Evolutionary conservation across 2,329 filamentous ascomycete species (phyloP), one percentile per base, ranked within the genome.

Genomic region (Monosporascus sp.): DNA sequence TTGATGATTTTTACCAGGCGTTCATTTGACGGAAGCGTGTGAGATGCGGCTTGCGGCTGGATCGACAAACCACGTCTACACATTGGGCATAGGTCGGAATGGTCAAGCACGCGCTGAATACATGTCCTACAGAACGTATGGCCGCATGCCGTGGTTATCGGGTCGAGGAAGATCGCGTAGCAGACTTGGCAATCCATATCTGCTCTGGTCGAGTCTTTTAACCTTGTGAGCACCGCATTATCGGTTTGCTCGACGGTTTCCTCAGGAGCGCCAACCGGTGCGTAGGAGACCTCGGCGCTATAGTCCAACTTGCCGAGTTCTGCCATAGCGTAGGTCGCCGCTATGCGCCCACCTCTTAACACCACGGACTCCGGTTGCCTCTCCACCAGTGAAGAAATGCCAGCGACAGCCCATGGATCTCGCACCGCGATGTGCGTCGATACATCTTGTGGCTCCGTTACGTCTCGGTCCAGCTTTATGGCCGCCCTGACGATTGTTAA

Each of bases 151-250:
- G 90, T 95, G 0, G 91, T 96, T 50, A 92, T 76, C 0, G 92
- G 91, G 56, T 96, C 88, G 56, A 91, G 75, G 67, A 93, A 88
- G 22, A 95, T 71, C 41, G 85, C 82, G 68, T 93, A 95, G 71
- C 92, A 96, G 54, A 96, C 85, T 63, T 94, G 90, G 61, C 92
- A 97, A 64, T 96, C 91, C 64, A 95, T 76, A 66, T 96, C 91
- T 17, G 77, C 76, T 56, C 85, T 82, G 3, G 83, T 77, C 1
- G 77, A 74, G 26, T 87, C 80, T 61, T 84, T 83, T 16, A 94
- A 66, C 36, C 76, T 76, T 26, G 78, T 72, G 27, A 91, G 70
- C 8, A 86, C 64, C 8, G 64, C 68, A 5, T 65, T 59, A 56
- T 88, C 83, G 20, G 79, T 56, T 16, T 66, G 56, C 41, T 57